Conservation (phyloP, 1,284 basidiomycete genomes). For the Vanrija sp. region DNA sequence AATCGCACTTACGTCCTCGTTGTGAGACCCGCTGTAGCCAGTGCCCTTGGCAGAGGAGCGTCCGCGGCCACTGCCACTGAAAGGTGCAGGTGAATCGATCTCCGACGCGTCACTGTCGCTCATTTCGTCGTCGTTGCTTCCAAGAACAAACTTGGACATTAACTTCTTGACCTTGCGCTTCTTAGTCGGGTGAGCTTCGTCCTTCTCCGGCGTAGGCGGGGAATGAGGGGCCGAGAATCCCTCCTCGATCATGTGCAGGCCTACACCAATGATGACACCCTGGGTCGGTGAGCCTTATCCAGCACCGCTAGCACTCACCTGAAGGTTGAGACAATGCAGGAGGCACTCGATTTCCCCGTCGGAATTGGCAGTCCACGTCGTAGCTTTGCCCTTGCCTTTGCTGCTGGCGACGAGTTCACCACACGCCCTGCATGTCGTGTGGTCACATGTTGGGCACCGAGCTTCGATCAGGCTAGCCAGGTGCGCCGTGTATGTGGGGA, state of each 20-base stretch:
- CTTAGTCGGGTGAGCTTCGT: conserved; percentile 47
- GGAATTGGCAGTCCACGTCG: neutral
- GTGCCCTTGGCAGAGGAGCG: conserved; percentile 58
- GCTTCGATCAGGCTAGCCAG: conserved; percentile 59
- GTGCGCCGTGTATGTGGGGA: conserved; percentile 64
- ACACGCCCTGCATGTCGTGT: conserved; percentile 75
- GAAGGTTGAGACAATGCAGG: conserved; percentile 81
- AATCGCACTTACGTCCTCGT: conserved; percentile 67
- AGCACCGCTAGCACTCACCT: conserved; percentile 20
- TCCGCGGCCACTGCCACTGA: conserved; percentile 48
- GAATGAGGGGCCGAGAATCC: conserved; percentile 15
- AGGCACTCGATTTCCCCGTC: conserved; percentile 55
- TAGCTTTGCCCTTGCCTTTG: conserved; percentile 11
- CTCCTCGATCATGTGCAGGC: conserved; percentile 55
- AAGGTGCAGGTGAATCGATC: neutral
- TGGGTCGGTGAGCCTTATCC: conserved; percentile 36
- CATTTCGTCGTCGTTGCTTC: conserved; percentile 53
- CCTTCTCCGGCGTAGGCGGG: conserved; percentile 20
- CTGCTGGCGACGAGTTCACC: conserved; percentile 56
- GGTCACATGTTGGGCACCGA: conserved; percentile 62
- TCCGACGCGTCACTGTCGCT: conserved; percentile 52
- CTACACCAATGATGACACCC: conserved; percentile 78
- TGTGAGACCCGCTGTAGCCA: conserved; percentile 73
- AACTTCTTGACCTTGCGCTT: conserved; percentile 16
- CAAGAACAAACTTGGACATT: neutral